A percentile compares a stretch with the other conserved stretches of the same genome.
phyloP scores from a whole-genome alignment of 208 protist genomes.

The Leishmania arabica region DNA sequence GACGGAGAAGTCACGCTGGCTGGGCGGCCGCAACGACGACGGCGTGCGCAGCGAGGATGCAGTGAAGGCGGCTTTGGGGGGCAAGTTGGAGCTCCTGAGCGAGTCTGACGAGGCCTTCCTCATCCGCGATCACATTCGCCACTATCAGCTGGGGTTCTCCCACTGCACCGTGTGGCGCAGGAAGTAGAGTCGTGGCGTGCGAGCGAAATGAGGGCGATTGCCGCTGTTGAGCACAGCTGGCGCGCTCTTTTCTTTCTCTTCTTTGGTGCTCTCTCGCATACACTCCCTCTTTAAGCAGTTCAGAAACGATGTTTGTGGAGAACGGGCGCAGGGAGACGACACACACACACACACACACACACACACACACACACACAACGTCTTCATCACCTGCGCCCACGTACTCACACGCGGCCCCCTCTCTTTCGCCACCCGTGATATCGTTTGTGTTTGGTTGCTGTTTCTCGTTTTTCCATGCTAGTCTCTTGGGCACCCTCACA shows the following conservation, averaged over 20 bases:
- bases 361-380: background rate
- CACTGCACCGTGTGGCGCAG: slow-evolving; percentile 84
- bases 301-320: background rate
- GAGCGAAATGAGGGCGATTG: background rate
- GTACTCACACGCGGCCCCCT: background rate
- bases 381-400: background rate
- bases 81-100: slow-evolving; percentile 72
- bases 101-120: slow-evolving; percentile 86
- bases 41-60: slow-evolving; percentile 60
- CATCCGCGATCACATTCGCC: slow-evolving; percentile 85
- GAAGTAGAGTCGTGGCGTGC: slow-evolving; percentile 6
- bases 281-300: background rate
- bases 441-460: background rate
- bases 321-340: background rate
- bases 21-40: slow-evolving; percentile 60
- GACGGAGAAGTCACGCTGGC: slow-evolving; percentile 62
- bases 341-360: background rate
- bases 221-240: background rate
- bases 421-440: background rate
- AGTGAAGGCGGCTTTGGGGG: slow-evolving; percentile 57
- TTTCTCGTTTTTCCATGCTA: background rate
- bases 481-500: background rate
- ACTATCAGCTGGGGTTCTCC: slow-evolving; percentile 86
- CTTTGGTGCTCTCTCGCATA: background rate
- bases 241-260: background rate